These are phyloP conservation scores for Lodderomyces jiufengensis DNA, from an alignment of 1,139 yeast genomes.

Conservation along the genomic window DNA sequence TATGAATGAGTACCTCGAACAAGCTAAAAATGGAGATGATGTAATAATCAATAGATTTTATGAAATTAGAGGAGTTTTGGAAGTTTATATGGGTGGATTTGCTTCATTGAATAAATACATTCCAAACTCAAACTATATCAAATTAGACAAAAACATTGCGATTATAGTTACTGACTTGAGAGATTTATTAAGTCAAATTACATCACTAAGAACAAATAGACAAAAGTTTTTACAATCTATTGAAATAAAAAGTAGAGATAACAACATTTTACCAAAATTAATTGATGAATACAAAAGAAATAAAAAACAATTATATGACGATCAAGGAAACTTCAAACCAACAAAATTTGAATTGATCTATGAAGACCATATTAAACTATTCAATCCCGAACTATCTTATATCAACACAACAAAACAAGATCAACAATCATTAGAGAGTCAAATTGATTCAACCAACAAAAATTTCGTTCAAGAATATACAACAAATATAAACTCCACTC, in stretches of 20 bases:
- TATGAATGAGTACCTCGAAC: constrained; percentile 47
- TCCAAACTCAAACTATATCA: constrained; percentile 46
- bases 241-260: constrained; percentile 44
- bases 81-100: constrained; percentile 42
- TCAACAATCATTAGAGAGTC: constrained; percentile 43
- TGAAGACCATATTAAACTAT: constrained; percentile 36
- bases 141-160: constrained; percentile 39
- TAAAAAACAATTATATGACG: constrained; percentile 16
- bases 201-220: constrained; percentile 29
- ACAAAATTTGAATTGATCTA: constrained; percentile 30
- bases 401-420: constrained; percentile 30
- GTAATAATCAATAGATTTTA: constrained; percentile 42
- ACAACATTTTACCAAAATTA: constrained; percentile 50
- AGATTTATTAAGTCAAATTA: constrained; percentile 27
- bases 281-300: constrained; percentile 41
- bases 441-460: constrained; percentile 39
- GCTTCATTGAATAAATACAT: constrained; percentile 40
- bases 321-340: constrained; percentile 22
- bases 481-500: constrained; percentile 21
- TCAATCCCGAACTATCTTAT: constrained; percentile 41
- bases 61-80: constrained; percentile 41
- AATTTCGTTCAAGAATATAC: constrained; percentile 27
- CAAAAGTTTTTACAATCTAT: constrained; percentile 37
- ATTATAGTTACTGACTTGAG: constrained; percentile 40
- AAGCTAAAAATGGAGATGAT: constrained; percentile 64